Percentiles rank a stretch among this genome's conserved stretches.
Evolutionary conservation across 2,329 filamentous ascomycete species (phyloP).

Genomic region (Claviceps sp.): DNA sequence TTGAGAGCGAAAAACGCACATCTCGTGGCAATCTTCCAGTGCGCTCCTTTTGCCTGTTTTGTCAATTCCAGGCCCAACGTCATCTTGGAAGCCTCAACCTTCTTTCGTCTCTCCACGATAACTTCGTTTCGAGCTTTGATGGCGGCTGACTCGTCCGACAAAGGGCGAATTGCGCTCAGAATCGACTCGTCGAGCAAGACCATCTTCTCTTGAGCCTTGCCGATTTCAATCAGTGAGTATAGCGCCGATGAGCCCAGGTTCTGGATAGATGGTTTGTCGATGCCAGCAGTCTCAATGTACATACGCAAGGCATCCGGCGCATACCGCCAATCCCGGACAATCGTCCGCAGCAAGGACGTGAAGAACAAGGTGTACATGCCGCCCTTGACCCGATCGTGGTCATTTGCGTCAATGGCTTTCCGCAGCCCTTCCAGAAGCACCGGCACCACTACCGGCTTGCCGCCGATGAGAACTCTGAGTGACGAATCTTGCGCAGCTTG

Average conservation of each 20-base stretch:
- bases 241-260: conserved; percentile 70
- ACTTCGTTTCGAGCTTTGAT: conserved; percentile 52
- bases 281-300: conserved; percentile 79
- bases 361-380: conserved; percentile 84
- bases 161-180: conserved; percentile 58
- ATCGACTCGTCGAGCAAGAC: conserved; percentile 63
- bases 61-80: conserved; percentile 71
- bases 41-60: conserved; percentile 60
- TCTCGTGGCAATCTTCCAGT: conserved; percentile 91
- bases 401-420: conserved; percentile 62
- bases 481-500: conserved; percentile 89
- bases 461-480: conserved; percentile 79
- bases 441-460: conserved; percentile 78
- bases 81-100: conserved; percentile 75
- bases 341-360: conserved; percentile 75
- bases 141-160: conserved; percentile 44
- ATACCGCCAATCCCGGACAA: conserved; percentile 87
- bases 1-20: conserved; percentile 86
- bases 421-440: conserved; percentile 69
- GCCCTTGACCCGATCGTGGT: conserved; percentile 89
- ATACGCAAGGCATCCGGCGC: conserved; percentile 79
- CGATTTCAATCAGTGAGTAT: conserved; percentile 84
- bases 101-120: conserved; percentile 59
- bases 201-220: conserved; percentile 74
- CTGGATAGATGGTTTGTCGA: conserved; percentile 91